Conservation (phyloP, 805 yeast genomes). For the Yarrowia hollandica region DNA sequence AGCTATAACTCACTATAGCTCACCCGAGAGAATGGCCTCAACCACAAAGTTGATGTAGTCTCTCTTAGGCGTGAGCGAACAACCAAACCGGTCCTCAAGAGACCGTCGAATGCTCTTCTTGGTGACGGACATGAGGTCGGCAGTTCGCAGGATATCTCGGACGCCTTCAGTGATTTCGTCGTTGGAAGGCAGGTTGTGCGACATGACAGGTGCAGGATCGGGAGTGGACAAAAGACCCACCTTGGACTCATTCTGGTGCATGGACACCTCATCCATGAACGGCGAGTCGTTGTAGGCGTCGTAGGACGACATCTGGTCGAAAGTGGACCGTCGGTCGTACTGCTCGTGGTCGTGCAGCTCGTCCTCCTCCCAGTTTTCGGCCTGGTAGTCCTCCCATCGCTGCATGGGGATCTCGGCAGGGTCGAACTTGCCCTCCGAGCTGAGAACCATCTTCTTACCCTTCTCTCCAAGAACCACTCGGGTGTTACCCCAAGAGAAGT, state of each 20-base stretch:
- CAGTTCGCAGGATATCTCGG: conserved; percentile 42
- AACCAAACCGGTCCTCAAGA: conserved; percentile 43
- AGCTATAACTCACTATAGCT: conserved; percentile 39
- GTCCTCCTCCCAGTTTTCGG: conserved; percentile 46
- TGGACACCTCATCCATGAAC: conserved; percentile 23
- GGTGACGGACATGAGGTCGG: conserved; percentile 45
- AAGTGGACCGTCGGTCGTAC: conserved; percentile 3
- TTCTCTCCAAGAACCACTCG: conserved; percentile 56
- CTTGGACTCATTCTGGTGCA: conserved; percentile 23
- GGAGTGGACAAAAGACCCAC: conserved; percentile 4
- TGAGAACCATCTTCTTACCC: conserved; percentile 51
- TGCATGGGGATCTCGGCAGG: conserved; percentile 55
- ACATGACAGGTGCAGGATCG: conserved; percentile 31
- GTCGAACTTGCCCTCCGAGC: conserved; percentile 55
- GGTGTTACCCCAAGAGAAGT: conserved; percentile 68
- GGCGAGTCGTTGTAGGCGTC: conserved; percentile 26
- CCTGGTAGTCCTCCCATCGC: conserved; percentile 60
- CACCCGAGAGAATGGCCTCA: conserved; percentile 46
- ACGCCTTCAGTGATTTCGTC: conserved; percentile 43
- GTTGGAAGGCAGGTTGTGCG: conserved; percentile 41
- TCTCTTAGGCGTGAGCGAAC: conserved; percentile 39
- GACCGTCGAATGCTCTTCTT: conserved; percentile 43
- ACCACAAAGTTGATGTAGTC: conserved; percentile 45
- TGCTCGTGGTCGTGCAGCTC: conserved; percentile 24
- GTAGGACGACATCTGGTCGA: conserved; percentile 25